Evolutionary conservation across 768 basidiomycete genomes (phyloP).

Genomic region (Amanita fuliginea): DNA sequence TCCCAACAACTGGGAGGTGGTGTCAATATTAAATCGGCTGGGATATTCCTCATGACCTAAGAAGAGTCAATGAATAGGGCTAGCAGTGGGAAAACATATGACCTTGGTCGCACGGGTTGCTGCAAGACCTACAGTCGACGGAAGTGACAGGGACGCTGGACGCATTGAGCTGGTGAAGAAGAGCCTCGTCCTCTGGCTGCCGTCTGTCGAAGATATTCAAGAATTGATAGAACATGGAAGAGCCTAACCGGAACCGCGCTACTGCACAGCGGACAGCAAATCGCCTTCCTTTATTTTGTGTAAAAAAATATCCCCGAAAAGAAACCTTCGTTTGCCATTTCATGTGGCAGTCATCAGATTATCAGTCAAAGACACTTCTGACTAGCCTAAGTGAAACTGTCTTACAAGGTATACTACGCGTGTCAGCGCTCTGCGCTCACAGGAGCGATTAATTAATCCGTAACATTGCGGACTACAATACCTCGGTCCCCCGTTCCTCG

Average conservation of each 20-base stretch:
- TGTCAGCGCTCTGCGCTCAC: too few relatives aligned
- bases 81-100: slow-evolving; percentile 5
- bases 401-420: too few relatives aligned
- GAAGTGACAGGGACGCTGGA: slow-evolving; percentile 54
- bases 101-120: slow-evolving; percentile 72
- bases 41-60: slow-evolving; percentile 70
- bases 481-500: slow-evolving; percentile 1
- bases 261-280: too few relatives aligned
- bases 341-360: too few relatives aligned
- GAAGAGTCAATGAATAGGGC: slow-evolving; percentile 12
- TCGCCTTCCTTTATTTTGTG: too few relatives aligned
- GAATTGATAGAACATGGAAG: slow-evolving; percentile 27
- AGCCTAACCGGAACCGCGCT: not conserved
- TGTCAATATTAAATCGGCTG: slow-evolving; percentile 64
- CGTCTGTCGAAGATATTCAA: slow-evolving; percentile 29
- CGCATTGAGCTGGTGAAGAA: slow-evolving; percentile 41
- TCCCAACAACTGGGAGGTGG: slow-evolving; percentile 75
- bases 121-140: slow-evolving; percentile 63
- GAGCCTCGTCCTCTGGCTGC: slow-evolving; percentile 24
- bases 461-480: too few relatives aligned
- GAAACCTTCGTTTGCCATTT: too few relatives aligned
- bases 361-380: too few relatives aligned
- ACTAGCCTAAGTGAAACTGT: too few relatives aligned
- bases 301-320: too few relatives aligned
- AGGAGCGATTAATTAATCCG: too few relatives aligned